Percentiles rank a stretch among this genome's conserved stretches.
These are phyloP conservation scores for Backusella circina DNA, from an alignment of 192 early-diverging fungal genomes.

Conservation along the genomic window DNA sequence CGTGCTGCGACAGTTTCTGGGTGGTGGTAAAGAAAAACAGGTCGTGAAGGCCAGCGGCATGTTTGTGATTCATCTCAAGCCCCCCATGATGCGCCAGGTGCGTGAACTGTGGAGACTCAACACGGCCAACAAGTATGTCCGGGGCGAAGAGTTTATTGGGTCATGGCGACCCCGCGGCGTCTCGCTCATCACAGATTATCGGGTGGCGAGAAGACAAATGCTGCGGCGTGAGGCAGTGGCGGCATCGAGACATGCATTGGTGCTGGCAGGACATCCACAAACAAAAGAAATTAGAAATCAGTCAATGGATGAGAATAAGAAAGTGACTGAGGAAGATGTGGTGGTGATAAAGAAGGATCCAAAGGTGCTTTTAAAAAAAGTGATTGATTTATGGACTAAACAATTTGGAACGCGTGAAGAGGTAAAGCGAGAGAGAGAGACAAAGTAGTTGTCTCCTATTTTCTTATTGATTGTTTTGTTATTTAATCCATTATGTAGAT, in stretches of 20 bases:
- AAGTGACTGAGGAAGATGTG: not conserved
- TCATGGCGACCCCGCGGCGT: constrained; percentile 66
- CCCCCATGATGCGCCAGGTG: constrained; percentile 46
- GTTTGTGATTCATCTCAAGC: constrained; percentile 59
- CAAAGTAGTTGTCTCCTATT: not conserved
- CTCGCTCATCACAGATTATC: constrained; percentile 54
- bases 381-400: constrained; percentile 19
- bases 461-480: not conserved
- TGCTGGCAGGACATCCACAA: constrained; percentile 14
- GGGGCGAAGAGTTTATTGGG: constrained; percentile 66
- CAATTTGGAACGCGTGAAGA: constrained; percentile 33
- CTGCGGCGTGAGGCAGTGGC: constrained; percentile 36
- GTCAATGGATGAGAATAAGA: not conserved
- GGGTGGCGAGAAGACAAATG: constrained; percentile 30
- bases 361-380: constrained; percentile 2
- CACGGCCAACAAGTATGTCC: constrained; percentile 66
- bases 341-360: not conserved
- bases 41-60: constrained; percentile 46
- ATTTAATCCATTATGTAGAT: constrained; percentile 30
- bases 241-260: constrained; percentile 35
- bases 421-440: constrained; percentile 5
- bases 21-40: constrained; percentile 28
- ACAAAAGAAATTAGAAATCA: not conserved
- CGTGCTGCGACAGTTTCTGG: not conserved
- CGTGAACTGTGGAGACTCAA: constrained; percentile 66